These are phyloP conservation scores for Megacollybia marginata DNA, from an alignment of 768 basidiomycete genomes.

Conservation along the genomic window DNA sequence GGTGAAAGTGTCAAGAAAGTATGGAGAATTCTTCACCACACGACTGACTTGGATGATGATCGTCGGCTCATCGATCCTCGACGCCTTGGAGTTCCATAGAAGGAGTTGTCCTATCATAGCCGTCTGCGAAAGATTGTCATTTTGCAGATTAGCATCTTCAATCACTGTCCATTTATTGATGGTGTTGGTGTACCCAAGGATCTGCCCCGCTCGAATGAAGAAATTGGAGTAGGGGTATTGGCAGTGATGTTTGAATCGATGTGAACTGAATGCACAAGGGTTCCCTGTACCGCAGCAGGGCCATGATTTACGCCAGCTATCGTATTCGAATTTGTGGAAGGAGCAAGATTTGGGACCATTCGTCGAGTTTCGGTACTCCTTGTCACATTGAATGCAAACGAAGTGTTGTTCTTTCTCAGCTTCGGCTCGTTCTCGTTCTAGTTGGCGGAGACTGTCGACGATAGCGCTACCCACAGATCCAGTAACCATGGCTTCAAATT, in stretches of 20 bases:
- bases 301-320: conserved; percentile 25
- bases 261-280: conserved; percentile 27
- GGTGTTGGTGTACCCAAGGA: conserved; percentile 27
- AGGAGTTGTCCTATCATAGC: conserved; percentile 21
- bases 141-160: conserved; percentile 30
- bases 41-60: conserved; percentile 30
- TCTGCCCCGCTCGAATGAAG: conserved; percentile 23
- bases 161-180: conserved; percentile 24
- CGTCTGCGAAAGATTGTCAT: conserved; percentile 18
- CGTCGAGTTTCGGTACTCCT: conserved; percentile 25
- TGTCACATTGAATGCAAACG: conserved; percentile 31
- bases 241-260: conserved; percentile 31
- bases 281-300: conserved; percentile 28
- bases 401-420: conserved; percentile 30
- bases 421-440: conserved; percentile 25
- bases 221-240: conserved; percentile 33
- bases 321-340: conserved; percentile 28
- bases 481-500: conserved; percentile 22
- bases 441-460: conserved; percentile 26
- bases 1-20: conserved; percentile 32
- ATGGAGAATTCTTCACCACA: conserved; percentile 24
- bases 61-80: conserved; percentile 28
- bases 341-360: conserved; percentile 32
- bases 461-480: conserved; percentile 27
- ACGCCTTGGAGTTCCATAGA: conserved; percentile 31